Conservation (phyloP, 345 rosid species). For the Eutrema heterophyllum region DNA sequence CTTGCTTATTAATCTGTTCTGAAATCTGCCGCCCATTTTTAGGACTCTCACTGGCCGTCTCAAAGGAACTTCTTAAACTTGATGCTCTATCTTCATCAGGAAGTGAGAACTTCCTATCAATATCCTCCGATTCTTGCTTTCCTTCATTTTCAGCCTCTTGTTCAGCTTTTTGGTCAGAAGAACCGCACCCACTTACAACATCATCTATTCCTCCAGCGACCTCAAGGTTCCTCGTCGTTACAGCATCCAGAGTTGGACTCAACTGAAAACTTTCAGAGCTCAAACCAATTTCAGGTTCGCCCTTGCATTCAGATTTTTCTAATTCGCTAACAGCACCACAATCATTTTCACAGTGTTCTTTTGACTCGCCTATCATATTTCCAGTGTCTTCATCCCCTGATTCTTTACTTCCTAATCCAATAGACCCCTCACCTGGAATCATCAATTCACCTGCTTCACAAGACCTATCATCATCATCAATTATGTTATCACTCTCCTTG, state of each 20-base stretch:
- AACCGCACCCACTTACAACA: neutral
- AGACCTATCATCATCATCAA: neutral
- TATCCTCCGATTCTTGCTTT: neutral
- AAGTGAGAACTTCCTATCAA: constrained; percentile 14
- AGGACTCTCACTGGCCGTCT: constrained; percentile 4
- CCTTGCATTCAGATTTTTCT: constrained; percentile 19
- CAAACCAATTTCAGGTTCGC: constrained; percentile 16
- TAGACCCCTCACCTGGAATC: neutral
- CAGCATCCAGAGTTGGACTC: neutral
- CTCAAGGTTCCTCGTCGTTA: constrained; percentile 4
- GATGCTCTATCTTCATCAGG: constrained; percentile 34
- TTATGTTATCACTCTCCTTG: neutral
- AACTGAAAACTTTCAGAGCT: constrained; percentile 1
- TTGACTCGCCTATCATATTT: neutral
- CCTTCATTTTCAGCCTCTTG: constrained; percentile 13
- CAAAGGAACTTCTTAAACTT: constrained; percentile 25
- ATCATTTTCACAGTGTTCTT: neutral
- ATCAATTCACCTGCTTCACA: neutral
- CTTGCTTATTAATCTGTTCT: neutral
- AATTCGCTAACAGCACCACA: neutral
- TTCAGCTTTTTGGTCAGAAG: constrained; percentile 15
- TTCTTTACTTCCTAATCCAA: neutral
- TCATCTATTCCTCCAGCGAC: neutral
- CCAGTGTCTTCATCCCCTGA: constrained; percentile 12
- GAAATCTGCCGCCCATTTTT: neutral